phyloP scores from a whole-genome alignment of 2,329 filamentous ascomycete genomes.

The Ophiostoma sp. region DNA sequence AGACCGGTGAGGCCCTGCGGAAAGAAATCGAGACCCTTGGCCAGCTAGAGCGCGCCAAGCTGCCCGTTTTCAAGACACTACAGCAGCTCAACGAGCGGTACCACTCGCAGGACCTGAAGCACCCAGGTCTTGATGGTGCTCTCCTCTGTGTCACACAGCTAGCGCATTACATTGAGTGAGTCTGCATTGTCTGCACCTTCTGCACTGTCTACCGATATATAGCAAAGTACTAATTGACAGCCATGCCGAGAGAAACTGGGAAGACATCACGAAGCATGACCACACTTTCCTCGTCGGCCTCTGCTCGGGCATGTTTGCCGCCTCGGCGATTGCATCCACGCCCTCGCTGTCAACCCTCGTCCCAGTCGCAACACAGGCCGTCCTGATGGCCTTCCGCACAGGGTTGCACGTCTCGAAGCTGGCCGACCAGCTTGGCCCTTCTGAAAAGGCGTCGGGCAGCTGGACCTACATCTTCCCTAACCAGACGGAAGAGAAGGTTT shows the following conservation, averaged over 20 bases:
- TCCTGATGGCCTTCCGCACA: constrained; percentile 61
- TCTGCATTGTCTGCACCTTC: constrained; percentile 21
- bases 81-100: constrained; percentile 62
- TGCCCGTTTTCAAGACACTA: constrained; percentile 58
- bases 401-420: constrained; percentile 52
- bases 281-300: constrained; percentile 57
- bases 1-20: constrained; percentile 51
- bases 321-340: constrained; percentile 59
- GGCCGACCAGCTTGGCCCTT: constrained; percentile 42
- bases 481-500: constrained; percentile 47
- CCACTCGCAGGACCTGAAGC: constrained; percentile 50
- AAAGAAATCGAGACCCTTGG: constrained; percentile 55
- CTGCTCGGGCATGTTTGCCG: constrained; percentile 65
- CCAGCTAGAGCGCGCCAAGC: constrained; percentile 49
- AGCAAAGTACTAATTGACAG: constrained; percentile 35
- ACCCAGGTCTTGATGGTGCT: constrained; percentile 59
- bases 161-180: constrained; percentile 63
- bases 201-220: background rate
- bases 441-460: constrained; percentile 45
- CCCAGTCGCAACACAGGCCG: constrained; percentile 56
- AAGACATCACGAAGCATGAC: constrained; percentile 45
- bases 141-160: constrained; percentile 61
- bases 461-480: constrained; percentile 64
- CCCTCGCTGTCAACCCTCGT: constrained; percentile 57
- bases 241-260: constrained; percentile 49